Conservation (phyloP, 1,284 basidiomycete genomes). For the Ceratobasidium sp. region DNA sequence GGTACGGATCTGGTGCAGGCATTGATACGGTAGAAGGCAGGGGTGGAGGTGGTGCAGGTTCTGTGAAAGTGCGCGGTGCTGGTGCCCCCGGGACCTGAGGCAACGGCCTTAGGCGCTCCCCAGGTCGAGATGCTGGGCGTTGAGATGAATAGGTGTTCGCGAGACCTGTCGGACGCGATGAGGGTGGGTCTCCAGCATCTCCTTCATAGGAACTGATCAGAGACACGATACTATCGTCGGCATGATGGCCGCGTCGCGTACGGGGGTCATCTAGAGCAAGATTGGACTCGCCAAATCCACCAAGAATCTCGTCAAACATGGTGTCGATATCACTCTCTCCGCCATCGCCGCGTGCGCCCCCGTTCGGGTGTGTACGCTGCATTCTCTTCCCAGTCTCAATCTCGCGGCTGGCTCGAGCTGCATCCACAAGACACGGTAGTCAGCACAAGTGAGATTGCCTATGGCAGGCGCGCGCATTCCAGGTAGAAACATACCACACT, state of each 20-base stretch:
- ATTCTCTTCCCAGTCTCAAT: conserved; percentile 16
- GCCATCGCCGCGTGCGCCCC: conserved; percentile 8
- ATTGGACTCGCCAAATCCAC: conserved; percentile 27
- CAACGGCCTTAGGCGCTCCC: conserved; percentile 21
- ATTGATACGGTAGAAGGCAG: conserved; percentile 3
- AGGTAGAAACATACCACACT: too few relatives aligned
- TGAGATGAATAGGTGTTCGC: conserved; percentile 23
- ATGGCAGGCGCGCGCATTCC: too few relatives aligned
- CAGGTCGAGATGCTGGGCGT: background rate
- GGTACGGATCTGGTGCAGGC: conserved; percentile 26
- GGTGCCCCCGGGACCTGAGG: conserved; percentile 27
- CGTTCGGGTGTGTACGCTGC: conserved; percentile 23
- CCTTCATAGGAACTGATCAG: conserved; percentile 37
- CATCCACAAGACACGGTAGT: background rate
- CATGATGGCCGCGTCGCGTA: conserved; percentile 8
- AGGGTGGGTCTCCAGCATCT: background rate
- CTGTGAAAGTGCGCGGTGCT: background rate
- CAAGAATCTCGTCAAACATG: conserved; percentile 33
- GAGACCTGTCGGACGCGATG: background rate
- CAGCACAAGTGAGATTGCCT: too few relatives aligned
- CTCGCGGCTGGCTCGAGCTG: conserved; percentile 13
- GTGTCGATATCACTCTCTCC: conserved; percentile 34
- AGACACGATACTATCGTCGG: conserved; percentile 30
- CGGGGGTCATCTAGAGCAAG: conserved; percentile 31
- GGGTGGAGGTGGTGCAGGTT: conserved; percentile 10